A percentile compares a stretch with the other conserved stretches of the same genome.
phyloP scores from a whole-genome alignment of 805 yeast species.

The Saccharomycopsis microspora region DNA sequence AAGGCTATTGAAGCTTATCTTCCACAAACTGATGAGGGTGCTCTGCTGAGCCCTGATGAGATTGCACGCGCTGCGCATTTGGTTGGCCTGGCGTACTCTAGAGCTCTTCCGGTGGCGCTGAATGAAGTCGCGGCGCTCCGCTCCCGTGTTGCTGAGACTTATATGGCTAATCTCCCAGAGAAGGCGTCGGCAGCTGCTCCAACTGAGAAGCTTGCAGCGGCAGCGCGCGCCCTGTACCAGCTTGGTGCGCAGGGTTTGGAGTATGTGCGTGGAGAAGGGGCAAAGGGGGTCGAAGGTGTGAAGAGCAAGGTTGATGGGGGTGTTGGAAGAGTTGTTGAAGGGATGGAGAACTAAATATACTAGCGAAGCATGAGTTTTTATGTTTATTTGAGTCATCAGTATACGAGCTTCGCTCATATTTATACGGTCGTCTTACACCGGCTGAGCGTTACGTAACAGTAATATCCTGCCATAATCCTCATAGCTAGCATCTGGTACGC shows the following conservation, averaged over 20 bases:
- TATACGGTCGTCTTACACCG: neutral
- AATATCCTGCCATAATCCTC: neutral
- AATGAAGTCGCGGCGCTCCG: conserved; percentile 13
- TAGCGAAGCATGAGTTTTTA: conserved; percentile 1
- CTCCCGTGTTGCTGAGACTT: conserved; percentile 23
- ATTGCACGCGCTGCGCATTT: conserved; percentile 20
- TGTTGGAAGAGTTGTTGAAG: conserved; percentile 4
- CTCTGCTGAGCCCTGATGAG: conserved; percentile 18
- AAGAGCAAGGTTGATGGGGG: conserved; percentile 17
- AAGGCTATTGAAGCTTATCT: conserved; percentile 20
- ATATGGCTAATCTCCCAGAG: conserved; percentile 19
- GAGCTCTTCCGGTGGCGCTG: conserved; percentile 21
- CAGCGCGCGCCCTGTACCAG: conserved; percentile 27
- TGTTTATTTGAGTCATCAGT: neutral
- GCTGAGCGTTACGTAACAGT: neutral
- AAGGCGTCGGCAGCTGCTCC: conserved; percentile 19
- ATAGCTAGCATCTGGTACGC: neutral
- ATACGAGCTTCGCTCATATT: neutral
- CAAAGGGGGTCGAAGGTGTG: conserved; percentile 18
- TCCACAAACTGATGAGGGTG: conserved; percentile 16
- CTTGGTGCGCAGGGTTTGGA: conserved; percentile 26
- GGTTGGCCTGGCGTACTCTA: conserved; percentile 20
- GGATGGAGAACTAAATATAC: too few relatives aligned
- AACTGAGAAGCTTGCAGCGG: conserved; percentile 20
- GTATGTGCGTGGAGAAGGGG: conserved; percentile 15